These are phyloP conservation scores for Suhomyces wounanorum DNA, from an alignment of 1,139 yeast species.

Conservation along the genomic window DNA sequence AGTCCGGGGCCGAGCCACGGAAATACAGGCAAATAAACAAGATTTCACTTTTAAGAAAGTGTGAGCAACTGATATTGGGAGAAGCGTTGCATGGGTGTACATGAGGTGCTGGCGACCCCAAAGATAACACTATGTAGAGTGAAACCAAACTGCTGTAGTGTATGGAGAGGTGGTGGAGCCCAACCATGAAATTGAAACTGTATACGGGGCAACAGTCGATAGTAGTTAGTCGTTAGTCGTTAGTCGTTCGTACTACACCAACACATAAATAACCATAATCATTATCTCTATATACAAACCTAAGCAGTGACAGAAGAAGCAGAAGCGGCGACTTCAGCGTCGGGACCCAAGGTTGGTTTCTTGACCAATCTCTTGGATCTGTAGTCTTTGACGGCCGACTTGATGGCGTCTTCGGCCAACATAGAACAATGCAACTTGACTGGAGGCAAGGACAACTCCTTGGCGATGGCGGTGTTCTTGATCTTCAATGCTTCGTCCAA, in stretches of 20 bases:
- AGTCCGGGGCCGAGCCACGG: neutral
- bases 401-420: slow-evolving; percentile 98
- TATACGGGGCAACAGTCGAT: too few relatives aligned
- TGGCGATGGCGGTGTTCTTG: slow-evolving; percentile 89
- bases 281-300: slow-evolving; percentile 6
- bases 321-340: slow-evolving; percentile 28
- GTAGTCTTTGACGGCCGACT: slow-evolving; percentile 95
- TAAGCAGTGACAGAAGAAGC: slow-evolving; percentile 12
- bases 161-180: too few relatives aligned
- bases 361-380: slow-evolving; percentile 61
- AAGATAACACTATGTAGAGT: too few relatives aligned
- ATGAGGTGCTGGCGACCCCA: too few relatives aligned
- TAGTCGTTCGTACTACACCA: neutral
- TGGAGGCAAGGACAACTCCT: slow-evolving; percentile 92
- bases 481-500: slow-evolving; percentile 91
- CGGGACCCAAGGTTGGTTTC: slow-evolving; percentile 56
- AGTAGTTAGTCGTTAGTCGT: too few relatives aligned
- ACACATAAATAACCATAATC: slow-evolving; percentile 1
- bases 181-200: too few relatives aligned
- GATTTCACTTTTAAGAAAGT: neutral
- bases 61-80: too few relatives aligned
- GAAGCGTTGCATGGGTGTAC: too few relatives aligned
- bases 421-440: slow-evolving; percentile 96
- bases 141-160: too few relatives aligned
- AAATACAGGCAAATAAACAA: neutral